phyloP scores from a whole-genome alignment of 352 stramenopile species.

The Globisporangium takayamanum region DNA sequence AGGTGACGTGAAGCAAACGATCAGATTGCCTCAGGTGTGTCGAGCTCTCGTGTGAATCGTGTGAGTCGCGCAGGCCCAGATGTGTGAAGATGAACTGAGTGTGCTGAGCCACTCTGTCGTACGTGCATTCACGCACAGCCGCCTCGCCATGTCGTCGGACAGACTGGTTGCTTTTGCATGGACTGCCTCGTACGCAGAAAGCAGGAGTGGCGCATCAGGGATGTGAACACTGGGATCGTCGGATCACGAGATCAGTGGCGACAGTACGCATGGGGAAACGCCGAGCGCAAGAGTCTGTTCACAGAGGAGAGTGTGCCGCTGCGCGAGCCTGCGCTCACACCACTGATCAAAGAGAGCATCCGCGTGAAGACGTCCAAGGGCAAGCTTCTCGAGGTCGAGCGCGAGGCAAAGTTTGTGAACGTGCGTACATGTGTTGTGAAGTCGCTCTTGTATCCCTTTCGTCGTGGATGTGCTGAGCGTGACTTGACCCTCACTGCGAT shows the following conservation, averaged over 20 bases:
- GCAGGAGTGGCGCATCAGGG: constrained; percentile 71
- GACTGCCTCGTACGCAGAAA: constrained; percentile 65
- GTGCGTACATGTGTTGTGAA: constrained; percentile 13
- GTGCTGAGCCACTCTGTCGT: neutral
- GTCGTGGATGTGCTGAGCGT: neutral
- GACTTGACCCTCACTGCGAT: neutral
- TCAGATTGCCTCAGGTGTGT: constrained; percentile 6
- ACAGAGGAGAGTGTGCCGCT: constrained; percentile 3
- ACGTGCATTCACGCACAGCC: constrained; percentile 14
- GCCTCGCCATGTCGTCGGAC: constrained; percentile 43
- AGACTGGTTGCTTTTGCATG: constrained; percentile 71
- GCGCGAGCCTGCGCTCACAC: constrained; percentile 26
- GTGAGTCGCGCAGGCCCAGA: neutral
- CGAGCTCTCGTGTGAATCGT: neutral
- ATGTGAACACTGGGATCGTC: constrained; percentile 56
- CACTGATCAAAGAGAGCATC: constrained; percentile 44
- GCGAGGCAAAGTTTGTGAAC: constrained; percentile 60
- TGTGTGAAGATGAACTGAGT: neutral
- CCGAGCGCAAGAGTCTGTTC: constrained; percentile 42
- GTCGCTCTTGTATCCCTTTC: neutral
- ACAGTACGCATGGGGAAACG: constrained; percentile 57
- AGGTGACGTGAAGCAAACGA: constrained; percentile 10
- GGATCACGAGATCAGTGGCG: constrained; percentile 60
- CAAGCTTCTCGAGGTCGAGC: constrained; percentile 35
- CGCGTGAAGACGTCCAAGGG: constrained; percentile 31